phyloP scores from a whole-genome alignment of 176 grass and related monocot species.

The Lolium rigidum region DNA sequence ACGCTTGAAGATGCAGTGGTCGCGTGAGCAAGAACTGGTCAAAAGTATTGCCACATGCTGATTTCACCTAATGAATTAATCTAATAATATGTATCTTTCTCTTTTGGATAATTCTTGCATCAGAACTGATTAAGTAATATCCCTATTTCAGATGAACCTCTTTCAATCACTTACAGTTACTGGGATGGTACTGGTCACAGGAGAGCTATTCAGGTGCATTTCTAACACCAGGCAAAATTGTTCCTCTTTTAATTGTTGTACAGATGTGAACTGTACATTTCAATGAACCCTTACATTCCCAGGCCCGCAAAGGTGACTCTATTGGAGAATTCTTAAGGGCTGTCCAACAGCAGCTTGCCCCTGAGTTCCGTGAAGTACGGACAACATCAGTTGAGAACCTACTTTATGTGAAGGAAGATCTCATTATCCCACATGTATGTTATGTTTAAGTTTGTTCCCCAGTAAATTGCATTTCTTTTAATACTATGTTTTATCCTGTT shows the following conservation, averaged over 20 bases:
- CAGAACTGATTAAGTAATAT: conserved; percentile 25
- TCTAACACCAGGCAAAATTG: not conserved
- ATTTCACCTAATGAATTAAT: conserved; percentile 27
- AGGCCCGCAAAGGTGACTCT: conserved; percentile 91
- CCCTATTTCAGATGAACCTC: conserved; percentile 79
- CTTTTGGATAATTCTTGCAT: conserved; percentile 36
- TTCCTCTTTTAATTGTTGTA: conserved; percentile 9
- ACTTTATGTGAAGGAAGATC: conserved; percentile 99
- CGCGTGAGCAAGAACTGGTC: conserved; percentile 86
- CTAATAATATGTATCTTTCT: not conserved
- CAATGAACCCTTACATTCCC: conserved; percentile 35
- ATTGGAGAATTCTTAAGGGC: conserved; percentile 96
- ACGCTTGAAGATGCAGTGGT: conserved; percentile 84
- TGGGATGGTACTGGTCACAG: conserved; percentile 99
- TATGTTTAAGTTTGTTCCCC: conserved; percentile 34
- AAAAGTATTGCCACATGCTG: conserved; percentile 72
- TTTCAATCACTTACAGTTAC: conserved; percentile 97
- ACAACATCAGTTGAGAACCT: conserved; percentile 97
- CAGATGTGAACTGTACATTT: conserved; percentile 31
- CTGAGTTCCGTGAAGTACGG: conserved; percentile 95
- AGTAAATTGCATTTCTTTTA: conserved; percentile 21
- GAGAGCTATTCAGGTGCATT: conserved; percentile 78
- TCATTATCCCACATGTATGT: conserved; percentile 96
- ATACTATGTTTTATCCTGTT: conserved; percentile 8
- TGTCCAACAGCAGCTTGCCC: conserved; percentile 97